Evolutionary conservation across 345 rosid species (phyloP).

Genomic region (Eucalyptus leucophloia): DNA sequence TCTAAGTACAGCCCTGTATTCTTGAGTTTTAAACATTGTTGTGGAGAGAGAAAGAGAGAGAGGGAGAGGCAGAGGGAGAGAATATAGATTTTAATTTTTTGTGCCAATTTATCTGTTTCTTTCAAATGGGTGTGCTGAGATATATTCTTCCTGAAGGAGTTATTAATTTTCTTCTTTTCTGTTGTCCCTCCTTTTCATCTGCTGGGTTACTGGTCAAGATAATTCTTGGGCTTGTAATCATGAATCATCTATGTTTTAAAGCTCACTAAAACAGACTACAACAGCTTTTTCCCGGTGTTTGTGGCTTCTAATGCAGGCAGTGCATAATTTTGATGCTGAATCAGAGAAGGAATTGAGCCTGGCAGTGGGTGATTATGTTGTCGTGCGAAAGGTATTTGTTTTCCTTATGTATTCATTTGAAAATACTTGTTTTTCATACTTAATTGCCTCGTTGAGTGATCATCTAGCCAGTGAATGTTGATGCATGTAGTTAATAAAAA

Average conservation of each 20-base stretch:
- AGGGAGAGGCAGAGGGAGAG: neutral
- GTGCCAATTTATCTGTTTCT: neutral
- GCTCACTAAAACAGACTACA: neutral
- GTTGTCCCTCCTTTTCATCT: neutral
- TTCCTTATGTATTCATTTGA: neutral
- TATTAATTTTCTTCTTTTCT: neutral
- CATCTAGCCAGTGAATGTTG: neutral
- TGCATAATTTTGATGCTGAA: constrained; percentile 55
- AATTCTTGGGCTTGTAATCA: neutral
- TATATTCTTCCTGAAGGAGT: neutral
- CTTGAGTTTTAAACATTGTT: neutral
- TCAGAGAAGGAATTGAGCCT: constrained; percentile 90
- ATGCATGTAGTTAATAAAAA: neutral
- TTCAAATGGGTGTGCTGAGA: neutral
- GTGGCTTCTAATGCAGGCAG: constrained; percentile 31
- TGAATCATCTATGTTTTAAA: neutral
- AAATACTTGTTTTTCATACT: neutral
- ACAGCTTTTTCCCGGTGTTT: neutral
- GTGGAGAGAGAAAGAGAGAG: neutral
- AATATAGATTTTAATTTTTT: neutral
- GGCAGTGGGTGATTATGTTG: constrained; percentile 73
- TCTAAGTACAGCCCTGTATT: neutral
- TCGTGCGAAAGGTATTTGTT: constrained; percentile 68
- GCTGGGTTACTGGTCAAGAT: neutral
- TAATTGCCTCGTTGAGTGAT: neutral